A percentile compares a stretch with the other conserved stretches of the same genome.
phyloP scores from a whole-genome alignment of 2,329 filamentous ascomycete genomes.

The Neoarthrinium moseri region DNA sequence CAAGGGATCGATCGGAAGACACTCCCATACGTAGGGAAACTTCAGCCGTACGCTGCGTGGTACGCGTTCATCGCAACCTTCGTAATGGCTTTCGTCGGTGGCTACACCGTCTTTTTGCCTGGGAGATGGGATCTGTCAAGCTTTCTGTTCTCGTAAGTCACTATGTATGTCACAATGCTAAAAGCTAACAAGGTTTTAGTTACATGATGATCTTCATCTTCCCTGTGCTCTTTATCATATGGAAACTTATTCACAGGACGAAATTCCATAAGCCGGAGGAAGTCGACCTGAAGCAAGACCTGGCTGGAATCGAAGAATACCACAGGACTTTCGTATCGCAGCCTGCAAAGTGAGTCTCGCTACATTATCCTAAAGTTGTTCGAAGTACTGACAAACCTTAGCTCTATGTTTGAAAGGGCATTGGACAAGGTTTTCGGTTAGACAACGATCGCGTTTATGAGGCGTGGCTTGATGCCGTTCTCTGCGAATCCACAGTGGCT shows the following conservation, averaged over 20 bases:
- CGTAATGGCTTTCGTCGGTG: conserved; percentile 72
- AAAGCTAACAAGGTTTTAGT: conserved; percentile 21
- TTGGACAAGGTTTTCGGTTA: too few relatives aligned
- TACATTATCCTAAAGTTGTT: too few relatives aligned
- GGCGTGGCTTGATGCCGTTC: too few relatives aligned
- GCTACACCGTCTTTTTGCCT: conserved; percentile 74
- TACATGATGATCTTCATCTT: conserved; percentile 75
- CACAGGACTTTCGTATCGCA: conserved; percentile 56
- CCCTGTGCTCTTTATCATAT: conserved; percentile 66
- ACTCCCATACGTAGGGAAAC: conserved; percentile 67
- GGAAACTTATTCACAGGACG: conserved; percentile 69
- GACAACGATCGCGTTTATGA: too few relatives aligned
- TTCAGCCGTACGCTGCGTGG: conserved; percentile 72
- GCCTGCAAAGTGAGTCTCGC: conserved; percentile 52
- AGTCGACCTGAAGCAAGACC: conserved; percentile 60
- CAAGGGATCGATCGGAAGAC: conserved; percentile 67
- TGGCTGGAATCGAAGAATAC: conserved; percentile 69
- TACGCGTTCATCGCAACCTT: conserved; percentile 62
- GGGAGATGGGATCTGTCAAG: conserved; percentile 65
- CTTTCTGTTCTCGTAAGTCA: conserved; percentile 71
- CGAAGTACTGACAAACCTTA: too few relatives aligned
- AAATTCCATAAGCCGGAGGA: conserved; percentile 55
- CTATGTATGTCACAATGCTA: too few relatives aligned
- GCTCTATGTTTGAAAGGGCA: too few relatives aligned
- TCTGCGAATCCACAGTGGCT: too few relatives aligned